Base-by-base conservation (phyloP, 371 early-diverging fungal species). In the Mucor lusitanicus region DNA sequence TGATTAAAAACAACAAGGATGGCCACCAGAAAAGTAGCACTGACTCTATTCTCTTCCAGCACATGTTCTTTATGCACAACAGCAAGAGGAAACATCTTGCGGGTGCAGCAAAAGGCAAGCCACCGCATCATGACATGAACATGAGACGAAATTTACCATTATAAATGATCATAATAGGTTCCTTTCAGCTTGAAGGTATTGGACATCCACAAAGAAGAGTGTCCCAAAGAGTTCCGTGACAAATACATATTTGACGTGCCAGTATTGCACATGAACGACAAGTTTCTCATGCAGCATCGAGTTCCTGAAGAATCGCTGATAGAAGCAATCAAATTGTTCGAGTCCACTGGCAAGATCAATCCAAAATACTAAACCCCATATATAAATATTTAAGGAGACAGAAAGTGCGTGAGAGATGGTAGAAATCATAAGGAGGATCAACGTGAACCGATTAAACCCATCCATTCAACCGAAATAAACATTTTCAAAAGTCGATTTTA, bases 181-280 rank as follows among this genome's bases (percentile, higher is more conserved):
- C 83, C 83, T 3, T 80, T 80, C 63, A 60, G 63, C 28, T 66
- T 83, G 56, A 72, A 68, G 28, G 79, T 80, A 3, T 32, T 83
- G 1, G 80, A 83, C 63, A 83, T 83, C 61, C 79, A 80, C 27
- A 65, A 76, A n/a, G 60, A 68, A 17, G 84, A 80, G 58, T 84
- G 84, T 40, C 84, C 84, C 25, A 81, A 77, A 61, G 82, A 84
- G 19, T 75, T 80, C 21, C 61, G 75, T 3, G 82, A 84, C 17
- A 78, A 80, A 70, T 84, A 84, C 64, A 73, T 84, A 23, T 84
- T 81, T 61, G 82, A 84, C 58, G 71, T 81, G 27, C 84, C 84
- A 13, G 84, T 84, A 28, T 69, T 81, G 6, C 84, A 84, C 63
- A 27, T 84, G 57, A 81, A 81, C n/a, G 76, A 74, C 54, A 64